Evolutionary conservation across 768 basidiomycete species (phyloP).

Genomic region (Russula ochroleuca): DNA sequence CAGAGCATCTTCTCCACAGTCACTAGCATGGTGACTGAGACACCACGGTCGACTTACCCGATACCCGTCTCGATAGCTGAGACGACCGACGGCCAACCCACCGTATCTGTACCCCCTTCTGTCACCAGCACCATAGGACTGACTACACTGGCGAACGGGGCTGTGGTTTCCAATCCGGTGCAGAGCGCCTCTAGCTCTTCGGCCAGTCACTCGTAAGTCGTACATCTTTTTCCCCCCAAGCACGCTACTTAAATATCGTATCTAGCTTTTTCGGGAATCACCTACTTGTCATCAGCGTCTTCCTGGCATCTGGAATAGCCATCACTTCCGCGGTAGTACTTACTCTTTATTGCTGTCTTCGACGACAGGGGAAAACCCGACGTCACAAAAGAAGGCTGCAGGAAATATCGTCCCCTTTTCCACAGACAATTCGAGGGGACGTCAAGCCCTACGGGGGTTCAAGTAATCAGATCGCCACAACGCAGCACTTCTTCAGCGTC

Average conservation of each 20-base stretch:
- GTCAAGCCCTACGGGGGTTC: not conserved
- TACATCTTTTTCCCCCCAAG: not conserved
- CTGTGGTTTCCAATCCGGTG: conserved; percentile 46
- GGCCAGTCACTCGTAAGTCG: conserved; percentile 17
- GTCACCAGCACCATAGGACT: conserved; percentile 47
- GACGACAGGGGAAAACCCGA: conserved; percentile 36
- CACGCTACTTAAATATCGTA: not conserved
- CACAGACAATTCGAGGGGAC: conserved; percentile 23
- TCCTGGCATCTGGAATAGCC: conserved; percentile 60
- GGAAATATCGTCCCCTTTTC: conserved; percentile 30
- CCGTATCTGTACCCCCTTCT: conserved; percentile 43
- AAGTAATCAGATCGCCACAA: not conserved
- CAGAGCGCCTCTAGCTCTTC: not conserved
- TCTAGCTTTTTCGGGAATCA: conserved; percentile 60
- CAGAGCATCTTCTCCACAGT: conserved; percentile 31
- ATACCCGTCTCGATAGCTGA: conserved; percentile 42
- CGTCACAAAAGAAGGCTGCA: not conserved
- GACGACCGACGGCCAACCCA: conserved; percentile 40
- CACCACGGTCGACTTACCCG: conserved; percentile 43
- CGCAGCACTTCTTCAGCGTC: not conserved
- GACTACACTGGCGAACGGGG: conserved; percentile 44
- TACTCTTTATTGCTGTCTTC: conserved; percentile 42
- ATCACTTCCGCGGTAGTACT: conserved; percentile 45
- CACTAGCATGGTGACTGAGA: conserved; percentile 41
- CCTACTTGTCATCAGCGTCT: conserved; percentile 69